Conservation (phyloP, 2,329 filamentous ascomycete genomes). For the Lachnellula suecica region DNA sequence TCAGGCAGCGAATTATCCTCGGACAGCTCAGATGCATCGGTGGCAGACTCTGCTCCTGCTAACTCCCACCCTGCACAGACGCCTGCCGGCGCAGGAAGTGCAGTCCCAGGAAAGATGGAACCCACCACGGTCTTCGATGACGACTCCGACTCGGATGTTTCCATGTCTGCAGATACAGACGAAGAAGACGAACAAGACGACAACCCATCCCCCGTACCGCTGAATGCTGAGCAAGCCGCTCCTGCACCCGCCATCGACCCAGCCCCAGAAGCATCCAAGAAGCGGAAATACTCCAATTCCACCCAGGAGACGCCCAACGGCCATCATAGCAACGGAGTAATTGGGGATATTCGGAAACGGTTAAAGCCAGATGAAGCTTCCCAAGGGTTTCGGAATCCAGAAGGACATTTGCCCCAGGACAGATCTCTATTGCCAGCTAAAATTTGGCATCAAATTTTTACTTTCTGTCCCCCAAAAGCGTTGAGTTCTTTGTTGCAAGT, state of each 20-base stretch:
- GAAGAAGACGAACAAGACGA: slow-evolving; percentile 30
- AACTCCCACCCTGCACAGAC: slow-evolving; percentile 19
- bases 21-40: slow-evolving; percentile 30
- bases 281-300: slow-evolving; percentile 25
- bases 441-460: slow-evolving; percentile 71
- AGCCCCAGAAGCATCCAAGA: slow-evolving; percentile 21
- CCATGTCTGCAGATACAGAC: slow-evolving; percentile 36
- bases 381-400: slow-evolving; percentile 15
- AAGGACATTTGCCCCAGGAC: slow-evolving; percentile 22
- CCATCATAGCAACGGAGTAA: slow-evolving; percentile 13
- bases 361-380: slow-evolving; percentile 23
- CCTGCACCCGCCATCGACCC: not conserved
- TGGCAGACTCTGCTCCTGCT: slow-evolving; percentile 24
- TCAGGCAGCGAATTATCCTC: slow-evolving; percentile 22
- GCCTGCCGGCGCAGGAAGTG: slow-evolving; percentile 3
- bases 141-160: slow-evolving; percentile 36
- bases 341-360: slow-evolving; percentile 26
- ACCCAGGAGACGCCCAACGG: slow-evolving; percentile 13
- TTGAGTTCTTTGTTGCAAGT: slow-evolving; percentile 65
- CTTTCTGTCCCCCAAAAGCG: slow-evolving; percentile 60
- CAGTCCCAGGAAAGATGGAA: slow-evolving; percentile 11
- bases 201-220: slow-evolving; percentile 4
- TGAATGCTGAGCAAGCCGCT: slow-evolving; percentile 7
- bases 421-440: slow-evolving; percentile 50
- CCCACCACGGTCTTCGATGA: slow-evolving; percentile 17